Percentiles rank a stretch among this genome's conserved stretches.
Conservation (phyloP, 2,329 filamentous ascomycete species). For the Alternaria ethzedia region DNA sequence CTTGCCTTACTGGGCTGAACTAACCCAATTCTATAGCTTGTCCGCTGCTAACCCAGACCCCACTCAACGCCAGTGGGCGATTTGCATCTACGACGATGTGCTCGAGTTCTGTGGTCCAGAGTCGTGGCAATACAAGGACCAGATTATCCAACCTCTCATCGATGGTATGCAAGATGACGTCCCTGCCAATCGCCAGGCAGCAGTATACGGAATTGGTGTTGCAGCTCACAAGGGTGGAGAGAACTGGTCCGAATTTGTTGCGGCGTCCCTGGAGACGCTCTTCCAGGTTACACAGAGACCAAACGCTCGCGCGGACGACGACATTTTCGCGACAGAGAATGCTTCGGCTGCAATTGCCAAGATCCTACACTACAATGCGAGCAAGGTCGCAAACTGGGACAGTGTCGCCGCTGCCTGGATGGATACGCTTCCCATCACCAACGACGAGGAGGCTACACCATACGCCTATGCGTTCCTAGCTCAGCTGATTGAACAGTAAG, state of each 20-base stretch:
- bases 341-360: slow-evolving; percentile 96
- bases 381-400: slow-evolving; percentile 76
- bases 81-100: slow-evolving; percentile 98
- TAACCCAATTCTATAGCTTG: slow-evolving; percentile 82
- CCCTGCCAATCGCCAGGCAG: slow-evolving; percentile 92
- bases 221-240: slow-evolving; percentile 90
- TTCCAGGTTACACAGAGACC: slow-evolving; percentile 84
- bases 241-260: slow-evolving; percentile 86
- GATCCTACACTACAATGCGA: slow-evolving; percentile 87
- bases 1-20: slow-evolving; percentile 83
- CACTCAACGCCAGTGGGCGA: slow-evolving; percentile 96
- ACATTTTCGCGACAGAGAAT: slow-evolving; percentile 97
- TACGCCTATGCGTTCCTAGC: slow-evolving; percentile 94
- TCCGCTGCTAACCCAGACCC: slow-evolving; percentile 84
- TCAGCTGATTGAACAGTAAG: slow-evolving; percentile 93
- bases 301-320: slow-evolving; percentile 86
- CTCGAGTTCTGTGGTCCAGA: slow-evolving; percentile 93
- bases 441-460: slow-evolving; percentile 96
- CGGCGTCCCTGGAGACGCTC: slow-evolving; percentile 77
- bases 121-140: slow-evolving; percentile 82
- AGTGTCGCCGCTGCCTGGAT: slow-evolving; percentile 85
- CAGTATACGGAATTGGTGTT: slow-evolving; percentile 93
- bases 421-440: slow-evolving; percentile 86
- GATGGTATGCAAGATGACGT: slow-evolving; percentile 85
- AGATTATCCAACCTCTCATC: slow-evolving; percentile 86